Evolutionary conservation across 768 basidiomycete genomes (phyloP), one percentile per base, ranked within the genome.

Genomic region (Tubosaeta sp.): DNA sequence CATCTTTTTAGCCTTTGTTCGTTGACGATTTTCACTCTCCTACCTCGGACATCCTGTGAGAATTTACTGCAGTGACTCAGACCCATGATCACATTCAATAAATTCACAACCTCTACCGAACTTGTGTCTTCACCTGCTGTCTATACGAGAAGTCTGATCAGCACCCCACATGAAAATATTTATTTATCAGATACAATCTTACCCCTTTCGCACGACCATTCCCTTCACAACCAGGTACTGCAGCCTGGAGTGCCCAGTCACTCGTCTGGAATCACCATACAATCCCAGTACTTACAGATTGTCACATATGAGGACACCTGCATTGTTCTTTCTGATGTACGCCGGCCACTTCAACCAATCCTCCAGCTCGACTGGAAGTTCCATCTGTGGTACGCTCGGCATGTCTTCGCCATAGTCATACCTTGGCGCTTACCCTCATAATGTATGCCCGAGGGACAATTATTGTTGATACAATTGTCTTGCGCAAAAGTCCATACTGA

Each of bases 161-260:
- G 59, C 51, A 49, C 52, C 48, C 39, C 62, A 52, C 53, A 56
- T 46, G 55, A 54, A 63, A 38, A 47, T 43, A 10, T 7, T 29
- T 29, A 9, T 6, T 29, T 25, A 14, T 41, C 31, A 16, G 6
- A 17, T 8, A 35, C 9, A 11, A n/a, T 70, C 82, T 62, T 66
- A 88, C 88, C 88, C 90, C 71, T 91, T 92, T 54, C 89, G 79
- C 58, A 92, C 69, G 60, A 92, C 90, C 22, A 88, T 88, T 48
- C 91, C 90, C 71, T 91, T 92, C 55, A 84, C 82, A 49, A 93
- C 89, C 42, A 94, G 77, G 67, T 92, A 94, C 63, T 92, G 91
- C 58, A 93, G 70, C 59, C 91, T 92, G 66, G 26, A 60, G 68
- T 27, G 33, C 17, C 46, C 65, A 54, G 57, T 56, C 50, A 52